Conservation (phyloP, 1,284 basidiomycete genomes). For the Agaricales sp. region DNA sequence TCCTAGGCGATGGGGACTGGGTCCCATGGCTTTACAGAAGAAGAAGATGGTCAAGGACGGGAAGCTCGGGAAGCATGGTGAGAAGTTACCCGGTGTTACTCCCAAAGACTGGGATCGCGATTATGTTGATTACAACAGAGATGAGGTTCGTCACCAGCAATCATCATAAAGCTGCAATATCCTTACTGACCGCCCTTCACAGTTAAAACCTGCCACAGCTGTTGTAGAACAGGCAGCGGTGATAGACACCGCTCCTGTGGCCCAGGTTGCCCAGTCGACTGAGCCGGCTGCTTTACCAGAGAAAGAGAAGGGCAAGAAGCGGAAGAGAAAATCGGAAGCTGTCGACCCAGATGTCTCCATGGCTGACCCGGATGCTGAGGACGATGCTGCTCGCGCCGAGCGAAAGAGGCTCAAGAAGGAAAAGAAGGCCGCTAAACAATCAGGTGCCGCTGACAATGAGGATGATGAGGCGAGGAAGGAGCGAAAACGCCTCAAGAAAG, state of each 20-base stretch:
- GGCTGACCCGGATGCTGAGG: slow-evolving; percentile 23
- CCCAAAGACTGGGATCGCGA: slow-evolving; percentile 87
- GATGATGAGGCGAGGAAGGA: slow-evolving; percentile 56
- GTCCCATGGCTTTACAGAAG: slow-evolving; percentile 94
- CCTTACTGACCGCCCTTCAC: slow-evolving; percentile 5
- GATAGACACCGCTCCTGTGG: slow-evolving; percentile 14
- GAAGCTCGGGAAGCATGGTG: slow-evolving; percentile 93
- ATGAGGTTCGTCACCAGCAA: slow-evolving; percentile 20
- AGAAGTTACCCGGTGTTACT: slow-evolving; percentile 85
- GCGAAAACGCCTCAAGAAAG: slow-evolving; percentile 55
- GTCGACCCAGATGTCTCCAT: slow-evolving; percentile 32
- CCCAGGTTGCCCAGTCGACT: slow-evolving; percentile 28
- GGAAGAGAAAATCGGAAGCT: slow-evolving; percentile 55
- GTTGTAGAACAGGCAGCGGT: slow-evolving; percentile 11
- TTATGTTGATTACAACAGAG: slow-evolving; percentile 86
- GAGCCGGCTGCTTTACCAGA: slow-evolving; percentile 20
- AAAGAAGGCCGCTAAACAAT: slow-evolving; percentile 37
- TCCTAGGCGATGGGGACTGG: slow-evolving; percentile 96
- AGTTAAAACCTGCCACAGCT: slow-evolving; percentile 27
- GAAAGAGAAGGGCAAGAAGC: slow-evolving; percentile 62
- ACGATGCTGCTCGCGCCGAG: slow-evolving; percentile 34
- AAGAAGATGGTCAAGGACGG: slow-evolving; percentile 98
- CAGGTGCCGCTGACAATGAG: slow-evolving; percentile 30
- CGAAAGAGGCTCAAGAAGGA: slow-evolving; percentile 44
- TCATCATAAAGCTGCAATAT: slow-evolving; percentile 5